phyloP scores from a whole-genome alignment of 441 rosid species.

The Eutrema salsugineum region DNA sequence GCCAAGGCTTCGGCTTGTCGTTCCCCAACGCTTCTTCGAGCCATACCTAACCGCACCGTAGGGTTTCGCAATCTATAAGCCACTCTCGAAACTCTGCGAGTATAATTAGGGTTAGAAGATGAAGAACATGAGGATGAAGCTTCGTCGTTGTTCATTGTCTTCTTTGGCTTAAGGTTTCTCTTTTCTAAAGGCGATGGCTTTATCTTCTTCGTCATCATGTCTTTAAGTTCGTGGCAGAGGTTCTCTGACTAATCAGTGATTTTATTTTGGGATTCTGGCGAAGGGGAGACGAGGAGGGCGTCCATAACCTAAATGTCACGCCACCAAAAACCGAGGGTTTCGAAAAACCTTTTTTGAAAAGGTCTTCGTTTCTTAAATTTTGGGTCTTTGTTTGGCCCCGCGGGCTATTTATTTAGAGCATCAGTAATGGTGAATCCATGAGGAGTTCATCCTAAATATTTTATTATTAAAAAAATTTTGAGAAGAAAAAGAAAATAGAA shows the following conservation, averaged over 20 bases:
- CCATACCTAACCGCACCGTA: conserved; percentile 32
- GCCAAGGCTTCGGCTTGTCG: conserved; percentile 59
- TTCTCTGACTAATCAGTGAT: neutral
- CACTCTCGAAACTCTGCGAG: conserved; percentile 31
- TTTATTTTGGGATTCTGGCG: too few species aligned
- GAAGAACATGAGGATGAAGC: conserved; percentile 34
- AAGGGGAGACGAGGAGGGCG: too few species aligned
- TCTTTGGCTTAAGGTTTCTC: conserved; percentile 17
- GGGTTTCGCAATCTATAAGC: conserved; percentile 40
- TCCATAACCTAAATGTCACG: too few species aligned
- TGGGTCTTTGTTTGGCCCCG: too few species aligned
- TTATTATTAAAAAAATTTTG: too few species aligned
- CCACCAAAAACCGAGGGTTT: too few species aligned
- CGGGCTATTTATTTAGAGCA: too few species aligned
- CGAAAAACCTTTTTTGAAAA: too few species aligned
- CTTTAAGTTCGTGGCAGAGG: neutral
- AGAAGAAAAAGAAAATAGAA: too few species aligned
- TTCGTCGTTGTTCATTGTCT: conserved; percentile 21
- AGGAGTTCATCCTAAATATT: too few species aligned
- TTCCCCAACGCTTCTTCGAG: conserved; percentile 36
- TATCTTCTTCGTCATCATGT: conserved; percentile 18
- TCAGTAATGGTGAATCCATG: too few species aligned
- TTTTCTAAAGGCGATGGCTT: conserved; percentile 24
- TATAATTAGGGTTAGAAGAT: conserved; percentile 22
- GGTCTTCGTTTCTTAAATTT: too few species aligned